Evolutionary conservation across 768 basidiomycete genomes (phyloP).

Genomic region (Hortiboletus campestris): DNA sequence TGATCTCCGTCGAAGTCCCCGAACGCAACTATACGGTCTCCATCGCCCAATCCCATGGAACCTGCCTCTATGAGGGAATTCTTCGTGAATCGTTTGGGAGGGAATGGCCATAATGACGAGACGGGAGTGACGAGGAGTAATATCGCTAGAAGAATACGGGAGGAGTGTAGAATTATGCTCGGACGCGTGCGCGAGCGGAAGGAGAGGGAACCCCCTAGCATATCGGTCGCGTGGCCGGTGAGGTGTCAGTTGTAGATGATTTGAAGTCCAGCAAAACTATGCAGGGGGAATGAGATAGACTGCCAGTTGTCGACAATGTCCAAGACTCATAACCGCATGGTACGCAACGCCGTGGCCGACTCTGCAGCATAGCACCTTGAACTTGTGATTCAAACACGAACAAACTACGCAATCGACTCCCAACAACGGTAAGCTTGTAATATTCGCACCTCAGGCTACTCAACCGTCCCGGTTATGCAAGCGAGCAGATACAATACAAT

Average conservation of each 20-base stretch:
- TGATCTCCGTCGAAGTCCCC: conserved; percentile 98
- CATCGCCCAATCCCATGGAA: conserved; percentile 69
- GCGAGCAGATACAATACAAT: conserved; percentile 3
- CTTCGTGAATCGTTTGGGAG: conserved; percentile 78
- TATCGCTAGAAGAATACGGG: conserved; percentile 10
- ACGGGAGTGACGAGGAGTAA: conserved; percentile 22
- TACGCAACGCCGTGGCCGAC: neutral
- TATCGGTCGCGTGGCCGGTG: conserved; percentile 1
- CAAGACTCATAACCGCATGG: conserved; percentile 6
- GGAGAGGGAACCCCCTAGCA: conserved; percentile 6
- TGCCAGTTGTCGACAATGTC: neutral
- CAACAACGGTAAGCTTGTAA: too few species aligned
- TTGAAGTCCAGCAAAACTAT: too few species aligned
- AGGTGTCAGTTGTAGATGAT: neutral
- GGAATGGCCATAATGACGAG: conserved; percentile 73
- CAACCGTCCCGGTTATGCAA: neutral
- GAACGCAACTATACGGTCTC: conserved; percentile 78
- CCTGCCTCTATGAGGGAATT: conserved; percentile 83
- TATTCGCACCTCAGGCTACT: too few species aligned
- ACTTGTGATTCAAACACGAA: conserved; percentile 23
- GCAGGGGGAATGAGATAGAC: neutral
- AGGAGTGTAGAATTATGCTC: neutral
- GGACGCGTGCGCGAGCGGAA: neutral
- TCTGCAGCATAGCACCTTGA: too few species aligned
- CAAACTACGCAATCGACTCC: conserved; percentile 13